Evolutionary conservation across 805 yeast genomes (phyloP).

Genomic region (Metschnikowia dekortorum): DNA sequence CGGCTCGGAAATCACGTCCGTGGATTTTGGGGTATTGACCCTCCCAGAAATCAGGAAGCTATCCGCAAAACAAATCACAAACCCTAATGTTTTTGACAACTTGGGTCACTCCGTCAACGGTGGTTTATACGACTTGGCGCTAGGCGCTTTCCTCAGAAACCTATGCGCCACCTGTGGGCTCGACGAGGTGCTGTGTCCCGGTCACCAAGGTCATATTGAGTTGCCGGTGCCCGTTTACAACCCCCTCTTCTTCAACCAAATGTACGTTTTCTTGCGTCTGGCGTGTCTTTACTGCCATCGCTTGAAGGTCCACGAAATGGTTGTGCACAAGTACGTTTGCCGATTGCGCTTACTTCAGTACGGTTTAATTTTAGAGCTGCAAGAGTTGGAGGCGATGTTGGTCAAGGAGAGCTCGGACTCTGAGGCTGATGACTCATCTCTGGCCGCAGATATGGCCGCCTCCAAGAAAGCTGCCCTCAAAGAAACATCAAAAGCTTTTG

Average conservation of each 20-base stretch:
- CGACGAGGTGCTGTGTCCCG: constrained; percentile 93
- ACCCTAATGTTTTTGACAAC: constrained; percentile 93
- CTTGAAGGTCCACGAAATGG: constrained; percentile 65
- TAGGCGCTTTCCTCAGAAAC: constrained; percentile 89
- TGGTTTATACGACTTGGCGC: constrained; percentile 90
- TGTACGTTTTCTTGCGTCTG: constrained; percentile 78
- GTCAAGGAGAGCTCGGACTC: constrained; percentile 28
- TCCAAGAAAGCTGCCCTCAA: constrained; percentile 45
- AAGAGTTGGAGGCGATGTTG: constrained; percentile 62
- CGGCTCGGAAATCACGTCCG: constrained; percentile 88
- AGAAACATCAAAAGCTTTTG: constrained; percentile 63
- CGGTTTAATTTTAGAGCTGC: constrained; percentile 78
- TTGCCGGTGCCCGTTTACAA: constrained; percentile 93
- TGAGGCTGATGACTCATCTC: constrained; percentile 38
- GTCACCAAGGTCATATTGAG: constrained; percentile 97
- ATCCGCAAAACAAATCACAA: constrained; percentile 92
- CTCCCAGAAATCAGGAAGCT: constrained; percentile 78
- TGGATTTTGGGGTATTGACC: constrained; percentile 83
- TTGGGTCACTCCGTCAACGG: constrained; percentile 93
- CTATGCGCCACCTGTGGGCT: constrained; percentile 94
- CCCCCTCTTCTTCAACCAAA: constrained; percentile 89
- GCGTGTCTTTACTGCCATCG: constrained; percentile 88
- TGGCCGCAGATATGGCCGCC: constrained; percentile 31
- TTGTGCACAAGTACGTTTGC: constrained; percentile 72
- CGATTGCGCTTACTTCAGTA: constrained; percentile 79